Percentiles rank a stretch among this genome's conserved stretches.
Evolutionary conservation across 1,284 basidiomycete species (phyloP).

Genomic region (Cutaneotrichosporon sp.): DNA sequence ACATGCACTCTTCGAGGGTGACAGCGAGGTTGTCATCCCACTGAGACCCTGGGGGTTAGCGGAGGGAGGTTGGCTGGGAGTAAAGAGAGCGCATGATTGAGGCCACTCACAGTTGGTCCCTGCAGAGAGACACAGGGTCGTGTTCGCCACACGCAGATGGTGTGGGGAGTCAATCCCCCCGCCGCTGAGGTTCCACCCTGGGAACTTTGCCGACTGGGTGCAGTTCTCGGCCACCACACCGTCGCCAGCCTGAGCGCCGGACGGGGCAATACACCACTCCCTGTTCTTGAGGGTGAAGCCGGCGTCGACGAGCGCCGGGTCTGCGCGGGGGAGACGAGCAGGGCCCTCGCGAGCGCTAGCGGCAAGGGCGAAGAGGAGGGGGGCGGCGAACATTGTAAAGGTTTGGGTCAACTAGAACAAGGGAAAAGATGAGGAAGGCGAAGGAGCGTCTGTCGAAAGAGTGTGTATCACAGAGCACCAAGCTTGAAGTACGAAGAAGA

Average conservation of each 20-base stretch:
- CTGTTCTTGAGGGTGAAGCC: background rate
- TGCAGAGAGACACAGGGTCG: background rate
- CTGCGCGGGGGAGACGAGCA: background rate
- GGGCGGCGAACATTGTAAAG: background rate
- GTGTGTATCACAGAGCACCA: background rate
- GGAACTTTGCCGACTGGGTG: background rate
- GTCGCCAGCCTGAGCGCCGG: background rate
- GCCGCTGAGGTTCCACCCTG: background rate
- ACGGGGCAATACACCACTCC: background rate
- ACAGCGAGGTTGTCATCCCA: background rate
- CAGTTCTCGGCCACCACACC: background rate
- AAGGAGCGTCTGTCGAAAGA: background rate
- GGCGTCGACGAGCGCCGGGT: background rate
- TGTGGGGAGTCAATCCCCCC: background rate
- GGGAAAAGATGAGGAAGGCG: background rate
- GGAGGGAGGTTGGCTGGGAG: background rate
- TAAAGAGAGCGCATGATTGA: background rate
- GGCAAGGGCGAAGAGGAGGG: background rate
- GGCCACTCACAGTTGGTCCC: background rate
- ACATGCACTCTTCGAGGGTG: background rate
- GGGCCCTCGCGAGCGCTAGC: background rate
- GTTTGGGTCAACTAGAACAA: no score
- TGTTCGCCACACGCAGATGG: slow-evolving; percentile 2
- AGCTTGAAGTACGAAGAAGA: background rate
- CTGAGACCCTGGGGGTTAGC: background rate